phyloP scores from a whole-genome alignment of 805 yeast species.

The Crinitomyces ghanaensis region DNA sequence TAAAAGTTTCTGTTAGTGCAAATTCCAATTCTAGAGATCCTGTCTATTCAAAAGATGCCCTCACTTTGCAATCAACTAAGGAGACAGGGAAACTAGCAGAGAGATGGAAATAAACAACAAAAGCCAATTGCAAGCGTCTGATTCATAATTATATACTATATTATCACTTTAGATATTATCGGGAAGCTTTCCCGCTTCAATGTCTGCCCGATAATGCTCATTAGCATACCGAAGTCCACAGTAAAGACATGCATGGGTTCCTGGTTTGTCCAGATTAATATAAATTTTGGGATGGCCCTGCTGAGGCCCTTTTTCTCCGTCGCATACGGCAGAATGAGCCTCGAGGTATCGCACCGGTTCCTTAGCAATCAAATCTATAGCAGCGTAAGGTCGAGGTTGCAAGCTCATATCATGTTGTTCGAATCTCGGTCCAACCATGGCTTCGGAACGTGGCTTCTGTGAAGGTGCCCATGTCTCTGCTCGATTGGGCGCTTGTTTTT shows the following conservation, averaged over 20 bases:
- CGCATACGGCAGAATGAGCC: slow-evolving; percentile 64
- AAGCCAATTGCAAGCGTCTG: too few species aligned
- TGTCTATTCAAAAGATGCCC: too few species aligned
- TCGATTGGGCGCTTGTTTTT: slow-evolving; percentile 66
- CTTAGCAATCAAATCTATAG: slow-evolving; percentile 68
- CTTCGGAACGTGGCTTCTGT: slow-evolving; percentile 50
- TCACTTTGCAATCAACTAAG: too few species aligned
- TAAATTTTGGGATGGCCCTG: slow-evolving; percentile 78
- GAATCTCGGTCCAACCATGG: slow-evolving; percentile 52
- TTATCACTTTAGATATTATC: too few species aligned
- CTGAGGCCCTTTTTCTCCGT: slow-evolving; percentile 50
- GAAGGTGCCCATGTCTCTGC: slow-evolving; percentile 56
- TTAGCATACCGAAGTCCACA: slow-evolving; percentile 50
- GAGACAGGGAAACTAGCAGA: too few species aligned
- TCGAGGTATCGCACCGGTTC: slow-evolving; percentile 58
- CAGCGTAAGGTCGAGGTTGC: slow-evolving; percentile 76
- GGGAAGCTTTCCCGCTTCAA: too few species aligned
- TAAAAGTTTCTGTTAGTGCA: too few species aligned
- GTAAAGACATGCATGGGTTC: slow-evolving; percentile 65
- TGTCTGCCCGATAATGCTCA: slow-evolving; percentile 13
- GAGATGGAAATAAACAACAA: too few species aligned
- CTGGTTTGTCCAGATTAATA: slow-evolving; percentile 70
- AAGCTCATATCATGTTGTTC: slow-evolving; percentile 53
- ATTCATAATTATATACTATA: too few species aligned
- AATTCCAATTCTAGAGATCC: too few species aligned